Evolutionary conservation across 371 early-diverging fungal genomes (phyloP), one percentile per base, ranked within the genome.

Genomic region (Batrachochytrium dendrobatidis): DNA sequence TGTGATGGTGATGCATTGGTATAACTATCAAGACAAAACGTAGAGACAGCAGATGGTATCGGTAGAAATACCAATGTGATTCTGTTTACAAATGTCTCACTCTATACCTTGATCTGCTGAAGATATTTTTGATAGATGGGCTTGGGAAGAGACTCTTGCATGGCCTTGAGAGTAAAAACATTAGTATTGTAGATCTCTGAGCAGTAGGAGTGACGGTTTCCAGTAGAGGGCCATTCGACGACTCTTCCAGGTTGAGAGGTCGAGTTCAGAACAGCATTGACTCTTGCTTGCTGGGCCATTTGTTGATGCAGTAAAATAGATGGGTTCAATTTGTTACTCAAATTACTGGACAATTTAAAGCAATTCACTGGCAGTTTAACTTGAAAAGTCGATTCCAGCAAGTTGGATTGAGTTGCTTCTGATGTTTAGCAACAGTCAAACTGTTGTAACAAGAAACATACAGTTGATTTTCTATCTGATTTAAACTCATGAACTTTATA

Each of bases 101-200:
- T 39, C 15, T n/a, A 0, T 62, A 75, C 79, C 73, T 75, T 67
- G 56, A 73, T 58, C 69, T 94, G 94, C 79, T 90, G 86, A 49
- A 89, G 68, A 78, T 95, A 98, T 53, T 81, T 83, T 62, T 84
- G 83, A 72, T 82, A 95, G 34, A 94, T 87, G 34, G 95, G 92
- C 84, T 95, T 95, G 67, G 98, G 98, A 35, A 98, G 83, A 61
- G 84, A 76, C 69, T 78, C 81, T 63, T 89, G 81, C 83, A 98
- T 86, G 59, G 83, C 80, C 80, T 87, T 83, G 56, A 90, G 80
- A 48, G 87, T 81, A 68, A 95, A 98, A 50, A 98, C 96, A 69
- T 92, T 90, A 70, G 86, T 77, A 34, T 90, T 94, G 72, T 83
- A 98, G 66, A 92, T 77, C 69, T 93, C 94, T 29, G 94, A 93